These are phyloP conservation scores for Microsporum canis DNA, from an alignment of 2,329 filamentous ascomycete genomes.

Conservation along the genomic window DNA sequence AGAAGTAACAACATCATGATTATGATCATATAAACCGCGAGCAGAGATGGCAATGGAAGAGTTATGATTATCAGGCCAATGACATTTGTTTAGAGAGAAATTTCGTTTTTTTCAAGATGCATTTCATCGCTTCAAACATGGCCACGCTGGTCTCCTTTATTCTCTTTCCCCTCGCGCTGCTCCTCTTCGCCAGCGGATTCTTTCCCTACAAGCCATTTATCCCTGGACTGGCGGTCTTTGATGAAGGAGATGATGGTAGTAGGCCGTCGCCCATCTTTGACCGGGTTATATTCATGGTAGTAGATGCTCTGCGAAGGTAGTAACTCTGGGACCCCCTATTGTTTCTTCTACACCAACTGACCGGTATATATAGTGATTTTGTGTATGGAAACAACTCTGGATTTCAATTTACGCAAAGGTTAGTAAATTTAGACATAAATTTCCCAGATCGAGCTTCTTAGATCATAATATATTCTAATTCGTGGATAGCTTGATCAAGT, in stretches of 20 bases:
- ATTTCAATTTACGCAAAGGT: slow-evolving; percentile 84
- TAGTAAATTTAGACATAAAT: slow-evolving; percentile 11
- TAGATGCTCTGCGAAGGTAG: slow-evolving; percentile 85
- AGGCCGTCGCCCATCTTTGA: slow-evolving; percentile 65
- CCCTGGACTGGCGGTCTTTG: slow-evolving; percentile 62
- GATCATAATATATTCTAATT: slow-evolving; percentile 1
- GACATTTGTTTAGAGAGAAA: not conserved
- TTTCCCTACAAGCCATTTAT: slow-evolving; percentile 96
- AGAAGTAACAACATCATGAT: not conserved
- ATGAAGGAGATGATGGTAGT: slow-evolving; percentile 40
- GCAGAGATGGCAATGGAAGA: not conserved
- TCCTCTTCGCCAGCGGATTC: slow-evolving; percentile 78
- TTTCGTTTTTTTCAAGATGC: not conserved
- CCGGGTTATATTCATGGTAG: slow-evolving; percentile 90
- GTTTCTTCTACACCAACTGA: not conserved
- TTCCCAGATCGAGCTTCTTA: not conserved
- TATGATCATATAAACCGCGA: not conserved
- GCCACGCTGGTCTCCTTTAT: slow-evolving; percentile 51
- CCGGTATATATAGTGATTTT: slow-evolving; percentile 59
- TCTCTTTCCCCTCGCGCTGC: slow-evolving; percentile 61
- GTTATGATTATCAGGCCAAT: not conserved
- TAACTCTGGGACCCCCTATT: slow-evolving; percentile 1
- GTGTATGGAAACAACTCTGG: slow-evolving; percentile 72
- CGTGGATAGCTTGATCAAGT: slow-evolving; percentile 59
- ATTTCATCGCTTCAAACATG: not conserved